Conservation (phyloP, 306 rosid genomes). For the Rosa chinensis region DNA sequence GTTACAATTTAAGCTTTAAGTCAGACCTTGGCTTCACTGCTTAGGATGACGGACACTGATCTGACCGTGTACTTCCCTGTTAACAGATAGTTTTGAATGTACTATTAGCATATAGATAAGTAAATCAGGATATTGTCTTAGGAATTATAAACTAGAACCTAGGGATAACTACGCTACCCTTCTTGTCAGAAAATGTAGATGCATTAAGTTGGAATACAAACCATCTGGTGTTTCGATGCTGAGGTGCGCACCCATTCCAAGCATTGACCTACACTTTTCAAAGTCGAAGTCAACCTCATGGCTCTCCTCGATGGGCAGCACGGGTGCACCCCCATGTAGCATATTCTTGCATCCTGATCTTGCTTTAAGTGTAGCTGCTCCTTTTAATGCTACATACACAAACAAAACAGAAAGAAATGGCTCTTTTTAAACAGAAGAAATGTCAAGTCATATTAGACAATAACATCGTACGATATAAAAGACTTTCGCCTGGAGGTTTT, state of each 20-base stretch:
- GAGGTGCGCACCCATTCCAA: constrained; percentile 61
- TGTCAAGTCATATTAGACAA: not conserved
- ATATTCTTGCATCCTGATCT: constrained; percentile 76
- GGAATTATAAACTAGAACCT: not conserved
- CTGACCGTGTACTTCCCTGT: constrained; percentile 66
- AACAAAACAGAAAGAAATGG: not conserved
- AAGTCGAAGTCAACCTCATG: constrained; percentile 63
- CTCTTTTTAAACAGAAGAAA: not conserved
- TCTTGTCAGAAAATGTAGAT: not conserved
- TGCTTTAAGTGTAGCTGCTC: constrained; percentile 79
- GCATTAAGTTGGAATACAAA: constrained; percentile 14
- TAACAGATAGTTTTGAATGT: constrained; percentile 8
- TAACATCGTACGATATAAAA: not conserved
- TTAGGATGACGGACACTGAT: constrained; percentile 58
- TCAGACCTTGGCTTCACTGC: constrained; percentile 66
- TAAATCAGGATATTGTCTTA: not conserved
- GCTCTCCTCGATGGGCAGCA: constrained; percentile 70
- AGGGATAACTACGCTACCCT: not conserved
- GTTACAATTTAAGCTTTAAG: not conserved
- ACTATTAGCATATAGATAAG: not conserved
- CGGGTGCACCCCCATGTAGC: constrained; percentile 56
- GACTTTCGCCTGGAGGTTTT: not conserved
- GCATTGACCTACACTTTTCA: constrained; percentile 56
- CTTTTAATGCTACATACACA: constrained; percentile 58
- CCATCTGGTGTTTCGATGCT: constrained; percentile 86